A percentile compares a stretch with the other conserved stretches of the same genome.
These are phyloP conservation scores for Capsella rubella DNA, from an alignment of 441 rosid species.

Conservation along the genomic window DNA sequence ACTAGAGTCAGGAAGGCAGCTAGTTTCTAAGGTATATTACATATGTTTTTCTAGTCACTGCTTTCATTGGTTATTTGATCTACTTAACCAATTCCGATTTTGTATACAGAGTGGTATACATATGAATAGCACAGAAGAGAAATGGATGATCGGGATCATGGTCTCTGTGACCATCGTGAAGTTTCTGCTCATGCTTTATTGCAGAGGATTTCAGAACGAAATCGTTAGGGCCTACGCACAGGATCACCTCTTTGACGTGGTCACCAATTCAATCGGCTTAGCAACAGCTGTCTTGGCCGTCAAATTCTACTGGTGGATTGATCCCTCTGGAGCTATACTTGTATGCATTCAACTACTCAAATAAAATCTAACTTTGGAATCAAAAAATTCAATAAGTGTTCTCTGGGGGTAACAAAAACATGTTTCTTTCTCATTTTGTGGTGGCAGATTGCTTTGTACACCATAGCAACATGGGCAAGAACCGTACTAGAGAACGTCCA, in stretches of 20 bases:
- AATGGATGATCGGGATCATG: constrained; percentile 89
- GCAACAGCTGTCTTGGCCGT: constrained; percentile 68
- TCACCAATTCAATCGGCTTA: constrained; percentile 72
- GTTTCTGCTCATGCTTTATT: constrained; percentile 57
- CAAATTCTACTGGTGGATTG: constrained; percentile 76
- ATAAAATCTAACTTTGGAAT: background rate
- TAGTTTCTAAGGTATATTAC: constrained; percentile 52
- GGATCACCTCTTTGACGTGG: constrained; percentile 79
- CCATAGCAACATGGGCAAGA: constrained; percentile 54
- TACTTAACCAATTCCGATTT: background rate
- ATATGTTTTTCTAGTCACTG: background rate
- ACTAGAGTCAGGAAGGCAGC: constrained; percentile 65
- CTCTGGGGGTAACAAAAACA: background rate
- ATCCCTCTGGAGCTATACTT: constrained; percentile 73
- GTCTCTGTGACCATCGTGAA: constrained; percentile 65
- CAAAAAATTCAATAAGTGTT: constrained; percentile 6
- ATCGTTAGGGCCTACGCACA: constrained; percentile 78
- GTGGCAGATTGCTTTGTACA: constrained; percentile 59
- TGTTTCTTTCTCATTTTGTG: background rate
- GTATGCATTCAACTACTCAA: constrained; percentile 45
- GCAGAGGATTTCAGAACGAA: constrained; percentile 67
- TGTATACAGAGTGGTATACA: constrained; percentile 59
- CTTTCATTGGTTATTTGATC: background rate
- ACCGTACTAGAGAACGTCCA: constrained; percentile 46
- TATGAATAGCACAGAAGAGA: constrained; percentile 53